Conservation (phyloP, 2,329 filamentous ascomycete genomes). For the Dissoconium aciculare region DNA sequence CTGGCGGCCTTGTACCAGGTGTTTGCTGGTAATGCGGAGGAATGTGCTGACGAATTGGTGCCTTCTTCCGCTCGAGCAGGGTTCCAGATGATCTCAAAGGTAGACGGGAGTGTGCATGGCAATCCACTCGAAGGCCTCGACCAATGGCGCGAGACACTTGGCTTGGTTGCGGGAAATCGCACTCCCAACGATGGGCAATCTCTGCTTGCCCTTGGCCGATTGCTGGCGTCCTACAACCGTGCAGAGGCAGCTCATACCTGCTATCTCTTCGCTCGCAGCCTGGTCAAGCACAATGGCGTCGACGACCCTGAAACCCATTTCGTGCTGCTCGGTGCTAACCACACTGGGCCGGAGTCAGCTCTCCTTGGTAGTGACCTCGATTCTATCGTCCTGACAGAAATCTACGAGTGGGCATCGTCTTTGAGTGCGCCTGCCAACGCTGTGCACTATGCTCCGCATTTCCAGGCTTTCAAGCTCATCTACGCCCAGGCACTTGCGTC, state of each 20-base stretch:
- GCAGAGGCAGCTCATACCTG: slow-evolving; percentile 88
- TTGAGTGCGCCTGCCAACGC: slow-evolving; percentile 37
- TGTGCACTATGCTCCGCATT: slow-evolving; percentile 50
- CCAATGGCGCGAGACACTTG: slow-evolving; percentile 84
- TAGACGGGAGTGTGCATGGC: slow-evolving; percentile 44
- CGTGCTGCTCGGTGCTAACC: slow-evolving; percentile 73
- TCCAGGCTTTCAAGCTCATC: slow-evolving; percentile 81
- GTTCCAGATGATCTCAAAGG: slow-evolving; percentile 76
- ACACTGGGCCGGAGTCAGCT: slow-evolving; percentile 48
- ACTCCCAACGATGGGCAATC: slow-evolving; percentile 65
- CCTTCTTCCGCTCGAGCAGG: slow-evolving; percentile 83
- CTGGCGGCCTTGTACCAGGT: slow-evolving; percentile 86
- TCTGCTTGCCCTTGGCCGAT: slow-evolving; percentile 61
- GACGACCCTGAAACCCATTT: slow-evolving; percentile 70
- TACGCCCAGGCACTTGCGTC: slow-evolving; percentile 76
- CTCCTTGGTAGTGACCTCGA: slow-evolving; percentile 70
- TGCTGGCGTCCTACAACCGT: slow-evolving; percentile 73
- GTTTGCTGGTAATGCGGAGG: slow-evolving; percentile 83
- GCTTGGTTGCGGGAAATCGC: slow-evolving; percentile 75
- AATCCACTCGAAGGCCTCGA: slow-evolving; percentile 75
- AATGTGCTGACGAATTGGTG: slow-evolving; percentile 90
- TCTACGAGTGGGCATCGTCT: slow-evolving; percentile 80
- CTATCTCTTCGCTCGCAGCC: slow-evolving; percentile 66
- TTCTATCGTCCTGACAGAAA: slow-evolving; percentile 81
- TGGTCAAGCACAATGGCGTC: slow-evolving; percentile 60